Conservation (phyloP, 306 rosid species). For the Casuarina glauca region DNA sequence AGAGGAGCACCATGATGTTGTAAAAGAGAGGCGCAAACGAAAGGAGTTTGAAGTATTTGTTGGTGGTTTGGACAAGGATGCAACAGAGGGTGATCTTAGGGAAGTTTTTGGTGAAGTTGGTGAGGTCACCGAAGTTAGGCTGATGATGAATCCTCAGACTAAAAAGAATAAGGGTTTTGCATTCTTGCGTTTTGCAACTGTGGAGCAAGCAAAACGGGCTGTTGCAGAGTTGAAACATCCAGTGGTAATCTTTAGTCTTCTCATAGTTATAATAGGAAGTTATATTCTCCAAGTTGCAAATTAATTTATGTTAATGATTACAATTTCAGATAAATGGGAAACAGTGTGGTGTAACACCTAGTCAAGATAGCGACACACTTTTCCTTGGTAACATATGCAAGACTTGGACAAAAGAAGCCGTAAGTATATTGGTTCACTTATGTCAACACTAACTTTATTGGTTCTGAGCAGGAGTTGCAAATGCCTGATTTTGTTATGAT, state of each 20-base stretch:
- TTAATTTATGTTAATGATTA: slow-evolving; percentile 31
- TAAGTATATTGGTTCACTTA: slow-evolving; percentile 56
- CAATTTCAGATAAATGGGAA: slow-evolving; percentile 95
- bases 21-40: slow-evolving; percentile 86
- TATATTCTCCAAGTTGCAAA: slow-evolving; percentile 26
- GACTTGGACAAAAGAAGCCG: slow-evolving; percentile 92
- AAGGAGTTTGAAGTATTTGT: slow-evolving; percentile 98
- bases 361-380: slow-evolving; percentile 97
- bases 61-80: slow-evolving; percentile 97
- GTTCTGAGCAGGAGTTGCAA: slow-evolving; percentile 33
- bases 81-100: slow-evolving; percentile 81
- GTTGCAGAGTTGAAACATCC: slow-evolving; percentile 76
- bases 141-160: slow-evolving; percentile 95
- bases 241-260: slow-evolving; percentile 63
- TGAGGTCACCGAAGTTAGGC: slow-evolving; percentile 83
- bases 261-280: slow-evolving; percentile 31
- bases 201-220: slow-evolving; percentile 90
- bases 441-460: slow-evolving; percentile 17
- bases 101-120: slow-evolving; percentile 76
- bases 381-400: slow-evolving; percentile 96
- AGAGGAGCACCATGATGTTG: slow-evolving; percentile 83
- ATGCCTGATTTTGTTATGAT: slow-evolving; percentile 35
- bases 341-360: slow-evolving; percentile 93
- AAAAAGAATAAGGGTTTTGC: slow-evolving; percentile 98
- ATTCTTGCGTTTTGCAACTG: slow-evolving; percentile 83